Conservation (phyloP, 495 filamentous ascomycete genomes). For the Lichina pygmaea region DNA sequence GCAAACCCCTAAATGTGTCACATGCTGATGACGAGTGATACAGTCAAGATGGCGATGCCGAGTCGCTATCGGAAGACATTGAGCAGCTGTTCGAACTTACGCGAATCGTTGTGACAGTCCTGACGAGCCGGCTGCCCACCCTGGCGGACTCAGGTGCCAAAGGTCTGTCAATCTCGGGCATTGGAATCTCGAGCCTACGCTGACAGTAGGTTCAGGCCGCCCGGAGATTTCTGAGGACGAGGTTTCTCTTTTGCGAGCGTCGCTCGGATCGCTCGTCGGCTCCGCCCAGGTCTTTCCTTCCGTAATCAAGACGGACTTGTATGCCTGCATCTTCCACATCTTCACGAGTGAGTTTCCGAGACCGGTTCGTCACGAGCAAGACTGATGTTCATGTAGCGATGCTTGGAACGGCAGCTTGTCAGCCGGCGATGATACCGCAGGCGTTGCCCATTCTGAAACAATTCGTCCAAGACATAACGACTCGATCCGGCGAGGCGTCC, state of each 20-base stretch:
- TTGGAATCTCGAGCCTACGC: not conserved
- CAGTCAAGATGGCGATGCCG: constrained; percentile 20
- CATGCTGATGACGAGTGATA: constrained; percentile 13
- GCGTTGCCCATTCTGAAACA: constrained; percentile 77
- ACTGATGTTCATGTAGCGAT: constrained; percentile 20
- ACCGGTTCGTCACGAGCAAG: not conserved
- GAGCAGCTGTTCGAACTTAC: constrained; percentile 96
- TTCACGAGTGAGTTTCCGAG: constrained; percentile 32
- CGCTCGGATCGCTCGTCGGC: constrained; percentile 71
- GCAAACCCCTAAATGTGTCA: not conserved
- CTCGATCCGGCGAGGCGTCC: constrained; percentile 9
- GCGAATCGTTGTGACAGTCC: constrained; percentile 75
- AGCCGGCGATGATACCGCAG: constrained; percentile 69
- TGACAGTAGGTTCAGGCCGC: constrained; percentile 19
- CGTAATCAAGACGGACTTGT: constrained; percentile 86
- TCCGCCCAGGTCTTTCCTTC: constrained; percentile 84
- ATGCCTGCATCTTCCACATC: constrained; percentile 91
- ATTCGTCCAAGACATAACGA: constrained; percentile 50
- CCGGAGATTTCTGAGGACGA: constrained; percentile 59
- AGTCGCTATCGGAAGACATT: constrained; percentile 82
- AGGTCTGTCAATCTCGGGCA: constrained; percentile 3
- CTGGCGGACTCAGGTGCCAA: constrained; percentile 39
- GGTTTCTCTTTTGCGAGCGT: constrained; percentile 45
- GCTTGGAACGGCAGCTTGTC: constrained; percentile 62
- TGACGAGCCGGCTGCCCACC: constrained; percentile 67